Conservation (phyloP, 2,329 filamentous ascomycete species). For the Microdochium nivale region DNA sequence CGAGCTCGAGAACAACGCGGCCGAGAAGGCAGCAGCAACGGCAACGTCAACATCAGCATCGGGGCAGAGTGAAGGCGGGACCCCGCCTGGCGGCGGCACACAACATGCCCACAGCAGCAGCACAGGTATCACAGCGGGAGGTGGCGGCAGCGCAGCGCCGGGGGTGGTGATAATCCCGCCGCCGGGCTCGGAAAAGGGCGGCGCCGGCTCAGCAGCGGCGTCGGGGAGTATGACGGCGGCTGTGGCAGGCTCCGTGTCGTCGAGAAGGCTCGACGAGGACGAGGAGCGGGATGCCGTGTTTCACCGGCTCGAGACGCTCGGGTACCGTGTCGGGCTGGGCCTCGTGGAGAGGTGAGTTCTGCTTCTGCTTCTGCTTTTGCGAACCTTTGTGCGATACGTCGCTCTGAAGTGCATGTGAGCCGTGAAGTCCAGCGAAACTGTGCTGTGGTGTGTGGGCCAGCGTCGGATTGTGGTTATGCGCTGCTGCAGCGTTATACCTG, state of each 20-base stretch:
- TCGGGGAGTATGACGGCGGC: constrained; percentile 8
- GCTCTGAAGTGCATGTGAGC: too few relatives aligned
- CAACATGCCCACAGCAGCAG: constrained; percentile 4
- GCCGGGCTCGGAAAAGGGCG: neutral
- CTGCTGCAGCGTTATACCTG: too few relatives aligned
- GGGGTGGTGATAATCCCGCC: neutral
- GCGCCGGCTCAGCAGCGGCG: neutral
- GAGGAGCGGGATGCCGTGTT: constrained; percentile 80
- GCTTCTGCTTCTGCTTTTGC: constrained; percentile 2
- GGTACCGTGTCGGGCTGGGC: constrained; percentile 87
- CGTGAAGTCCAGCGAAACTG: too few relatives aligned
- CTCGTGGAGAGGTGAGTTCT: constrained; percentile 72
- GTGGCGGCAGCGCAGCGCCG: neutral
- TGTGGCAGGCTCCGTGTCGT: constrained; percentile 10
- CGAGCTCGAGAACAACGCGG: constrained; percentile 51
- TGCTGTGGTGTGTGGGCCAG: too few relatives aligned
- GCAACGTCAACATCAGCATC: constrained; percentile 12
- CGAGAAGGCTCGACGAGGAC: constrained; percentile 56
- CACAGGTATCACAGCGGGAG: constrained; percentile 5
- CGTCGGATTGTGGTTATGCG: too few relatives aligned
- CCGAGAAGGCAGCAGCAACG: constrained; percentile 15
- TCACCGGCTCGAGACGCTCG: constrained; percentile 72
- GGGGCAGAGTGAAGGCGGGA: constrained; percentile 6
- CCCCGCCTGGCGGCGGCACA: neutral
- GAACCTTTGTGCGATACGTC: neutral